These are phyloP conservation scores for Fraxinus greggii DNA, from an alignment of 305 asterid genomes.

Conservation along the genomic window DNA sequence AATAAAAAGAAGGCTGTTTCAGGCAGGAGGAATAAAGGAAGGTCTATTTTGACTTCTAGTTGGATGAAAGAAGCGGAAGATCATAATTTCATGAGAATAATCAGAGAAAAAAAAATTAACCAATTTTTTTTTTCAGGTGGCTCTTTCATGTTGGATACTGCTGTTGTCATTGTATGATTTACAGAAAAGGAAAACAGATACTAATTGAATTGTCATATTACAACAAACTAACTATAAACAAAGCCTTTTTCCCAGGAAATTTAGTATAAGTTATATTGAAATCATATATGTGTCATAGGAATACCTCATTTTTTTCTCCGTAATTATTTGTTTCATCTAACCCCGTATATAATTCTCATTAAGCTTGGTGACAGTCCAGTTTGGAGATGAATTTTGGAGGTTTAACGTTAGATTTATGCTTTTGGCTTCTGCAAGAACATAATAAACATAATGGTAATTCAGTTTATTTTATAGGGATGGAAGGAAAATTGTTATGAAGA, in stretches of 20 bases:
- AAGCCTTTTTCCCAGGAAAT: background rate
- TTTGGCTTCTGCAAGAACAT: background rate
- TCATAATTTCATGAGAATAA: constrained; percentile 26
- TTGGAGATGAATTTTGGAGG: background rate
- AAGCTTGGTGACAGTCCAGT: background rate
- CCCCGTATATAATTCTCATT: background rate
- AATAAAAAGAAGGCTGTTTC: no score
- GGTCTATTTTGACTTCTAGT: constrained; percentile 23
- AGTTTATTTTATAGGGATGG: background rate
- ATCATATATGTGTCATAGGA: background rate
- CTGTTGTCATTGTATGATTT: constrained; percentile 7
- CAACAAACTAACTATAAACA: background rate
- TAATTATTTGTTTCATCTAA: background rate
- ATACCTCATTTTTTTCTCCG: background rate
- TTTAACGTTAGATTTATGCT: background rate
- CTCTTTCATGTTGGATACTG: constrained; percentile 24
- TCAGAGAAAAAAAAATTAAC: background rate
- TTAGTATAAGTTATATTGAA: background rate
- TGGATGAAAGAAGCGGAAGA: constrained; percentile 73
- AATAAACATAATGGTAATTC: no score
- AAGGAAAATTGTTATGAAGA: background rate
- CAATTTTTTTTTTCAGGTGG: background rate
- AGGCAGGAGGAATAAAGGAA: no score
- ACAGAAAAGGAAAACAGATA: constrained; percentile 20
- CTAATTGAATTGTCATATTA: constrained; percentile 15